Evolutionary conservation across 495 filamentous ascomycete species (phyloP), one percentile per base, ranked within the genome.

Genomic region (Lasiosphaeria ovina): DNA sequence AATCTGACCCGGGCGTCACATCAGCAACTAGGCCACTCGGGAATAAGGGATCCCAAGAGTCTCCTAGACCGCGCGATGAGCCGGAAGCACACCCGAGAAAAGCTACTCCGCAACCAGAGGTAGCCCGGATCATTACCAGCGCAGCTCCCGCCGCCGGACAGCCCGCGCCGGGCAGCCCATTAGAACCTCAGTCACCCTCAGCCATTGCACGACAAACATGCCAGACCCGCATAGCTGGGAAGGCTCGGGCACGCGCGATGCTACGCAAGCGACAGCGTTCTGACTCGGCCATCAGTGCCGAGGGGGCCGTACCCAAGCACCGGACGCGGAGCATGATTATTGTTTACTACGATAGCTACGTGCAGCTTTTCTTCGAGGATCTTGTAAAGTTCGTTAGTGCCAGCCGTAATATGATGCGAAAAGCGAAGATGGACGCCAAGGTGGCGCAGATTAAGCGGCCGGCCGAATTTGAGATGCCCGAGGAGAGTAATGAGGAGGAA

Each of bases 331-430:
- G 83, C 60, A 92, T 91, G 83, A 85, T 95, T 57, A 86, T 93
- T 34, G 88, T 97, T 47, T 89, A 92, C 71, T 97, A 96, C 72
- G 92, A 97, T 69, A 89, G 89, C 65, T 85, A 89, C 58, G 87
- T 92, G 10, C 92, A 97, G 68, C 81, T 84, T 40, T 80, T 84
- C 5, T 90, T 97, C 59, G 92, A 96, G 69, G 78, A 84, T 50
- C 75, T 95, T 34, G 92, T 94, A 50, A 88, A 89, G 59, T 83
- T 87, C 57, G 88, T 97, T 49, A 89, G 87, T 48, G 80, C 83
- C 14, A 86, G 88, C 42, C 80, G 92, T 62, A 95, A 94, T 73
- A 81, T 87, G 59, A 84, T 97, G 62, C 86, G 92, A 54, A 91
- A 90, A 68, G 90, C 84, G 54, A 92, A 89, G 72, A 87, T 85